These are phyloP conservation scores for Exobasidium rhododendri DNA, from an alignment of 1,284 basidiomycete species.

Conservation along the genomic window DNA sequence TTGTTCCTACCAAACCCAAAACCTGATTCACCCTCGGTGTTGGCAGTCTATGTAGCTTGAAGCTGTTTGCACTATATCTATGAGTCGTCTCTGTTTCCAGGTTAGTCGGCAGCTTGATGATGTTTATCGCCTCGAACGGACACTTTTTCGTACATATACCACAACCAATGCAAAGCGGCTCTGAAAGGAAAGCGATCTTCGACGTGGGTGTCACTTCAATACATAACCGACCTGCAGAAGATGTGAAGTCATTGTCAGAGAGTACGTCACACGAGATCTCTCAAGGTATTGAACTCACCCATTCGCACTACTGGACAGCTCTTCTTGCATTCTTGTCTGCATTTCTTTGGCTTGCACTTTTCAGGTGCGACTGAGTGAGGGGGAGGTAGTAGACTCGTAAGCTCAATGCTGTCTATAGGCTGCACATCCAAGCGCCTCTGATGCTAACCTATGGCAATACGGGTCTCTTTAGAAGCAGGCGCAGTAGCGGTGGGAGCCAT, in stretches of 20 bases:
- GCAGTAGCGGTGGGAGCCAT: background rate
- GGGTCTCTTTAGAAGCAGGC: slow-evolving; percentile 42
- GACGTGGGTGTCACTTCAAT: slow-evolving; percentile 21
- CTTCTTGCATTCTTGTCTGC: slow-evolving; percentile 55
- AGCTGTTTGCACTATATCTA: slow-evolving; percentile 54
- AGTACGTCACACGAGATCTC: too few relatives aligned
- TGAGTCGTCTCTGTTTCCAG: slow-evolving; percentile 53
- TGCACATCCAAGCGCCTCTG: too few relatives aligned
- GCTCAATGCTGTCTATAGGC: background rate
- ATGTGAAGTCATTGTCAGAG: too few relatives aligned
- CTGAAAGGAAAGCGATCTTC: slow-evolving; percentile 53
- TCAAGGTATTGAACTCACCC: slow-evolving; percentile 47
- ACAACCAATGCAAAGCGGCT: slow-evolving; percentile 54
- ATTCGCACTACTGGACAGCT: slow-evolving; percentile 54
- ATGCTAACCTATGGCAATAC: slow-evolving; percentile 48
- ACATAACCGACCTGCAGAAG: slow-evolving; percentile 21
- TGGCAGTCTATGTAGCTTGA: slow-evolving; percentile 54
- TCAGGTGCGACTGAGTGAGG: slow-evolving; percentile 41
- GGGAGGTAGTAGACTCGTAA: background rate
- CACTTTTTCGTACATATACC: slow-evolving; percentile 56
- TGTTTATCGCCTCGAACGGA: slow-evolving; percentile 55
- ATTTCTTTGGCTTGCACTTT: slow-evolving; percentile 55
- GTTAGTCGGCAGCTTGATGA: slow-evolving; percentile 55
- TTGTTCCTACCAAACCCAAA: slow-evolving; percentile 53
- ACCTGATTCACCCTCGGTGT: slow-evolving; percentile 52